Evolutionary conservation across 345 rosid genomes (phyloP).

Genomic region (Camelina neglecta): DNA sequence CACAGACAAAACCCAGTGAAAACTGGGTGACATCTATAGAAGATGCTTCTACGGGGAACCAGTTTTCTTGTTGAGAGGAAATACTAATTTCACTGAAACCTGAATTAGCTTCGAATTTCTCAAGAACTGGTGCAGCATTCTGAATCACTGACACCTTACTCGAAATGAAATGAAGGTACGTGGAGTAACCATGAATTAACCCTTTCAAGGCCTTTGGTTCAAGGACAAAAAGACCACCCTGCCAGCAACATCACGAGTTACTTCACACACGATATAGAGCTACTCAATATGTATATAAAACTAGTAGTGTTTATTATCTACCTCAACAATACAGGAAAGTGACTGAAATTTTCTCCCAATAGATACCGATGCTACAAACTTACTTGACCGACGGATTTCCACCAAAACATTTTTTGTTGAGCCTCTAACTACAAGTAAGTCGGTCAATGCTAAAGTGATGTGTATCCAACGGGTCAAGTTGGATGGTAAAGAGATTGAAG

Average conservation of each 20-base stretch:
- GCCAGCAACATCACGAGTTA: conserved; percentile 52
- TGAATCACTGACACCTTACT: conserved; percentile 46
- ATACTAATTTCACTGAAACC: conserved; percentile 37
- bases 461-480: conserved; percentile 52
- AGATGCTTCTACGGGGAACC: conserved; percentile 52
- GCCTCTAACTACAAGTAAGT: conserved; percentile 57
- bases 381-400: conserved; percentile 56
- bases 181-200: conserved; percentile 53
- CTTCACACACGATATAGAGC: conserved; percentile 25
- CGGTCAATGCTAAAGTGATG: conserved; percentile 54
- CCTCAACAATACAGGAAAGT: conserved; percentile 67
- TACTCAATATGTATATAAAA: conserved; percentile 33
- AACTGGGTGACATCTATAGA: conserved; percentile 57
- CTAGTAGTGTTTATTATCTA: conserved; percentile 38
- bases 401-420: conserved; percentile 56
- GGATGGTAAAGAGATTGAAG: conserved; percentile 46
- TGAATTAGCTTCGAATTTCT: conserved; percentile 44
- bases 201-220: conserved; percentile 63
- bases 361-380: conserved; percentile 64
- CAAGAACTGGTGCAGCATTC: conserved; percentile 42
- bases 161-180: conserved; percentile 46
- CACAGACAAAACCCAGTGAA: conserved; percentile 63
- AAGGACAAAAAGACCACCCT: conserved; percentile 79
- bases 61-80: conserved; percentile 46
- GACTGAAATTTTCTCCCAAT: conserved; percentile 60